Conservation (phyloP, 2,329 filamentous ascomycete species). For the Aureobasidium sp. region DNA sequence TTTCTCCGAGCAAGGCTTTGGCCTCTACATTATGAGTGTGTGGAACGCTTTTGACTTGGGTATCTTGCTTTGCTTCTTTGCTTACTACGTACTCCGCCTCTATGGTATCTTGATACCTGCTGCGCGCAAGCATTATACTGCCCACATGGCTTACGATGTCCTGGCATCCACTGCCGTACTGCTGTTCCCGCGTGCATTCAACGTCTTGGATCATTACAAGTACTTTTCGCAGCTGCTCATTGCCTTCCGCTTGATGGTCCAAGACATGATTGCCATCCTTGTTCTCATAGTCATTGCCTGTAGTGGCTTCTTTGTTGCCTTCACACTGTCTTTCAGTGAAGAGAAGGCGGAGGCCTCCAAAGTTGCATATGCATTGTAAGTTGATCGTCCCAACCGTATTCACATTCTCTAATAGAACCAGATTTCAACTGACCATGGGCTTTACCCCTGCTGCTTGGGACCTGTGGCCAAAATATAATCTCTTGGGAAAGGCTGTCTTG, state of each 20-base stretch:
- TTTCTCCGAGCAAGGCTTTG: slow-evolving; percentile 94
- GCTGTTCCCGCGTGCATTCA: slow-evolving; percentile 84
- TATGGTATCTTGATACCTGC: slow-evolving; percentile 81
- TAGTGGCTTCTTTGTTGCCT: slow-evolving; percentile 92
- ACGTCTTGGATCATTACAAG: slow-evolving; percentile 85
- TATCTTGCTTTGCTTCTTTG: slow-evolving; percentile 74
- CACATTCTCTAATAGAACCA: not conserved
- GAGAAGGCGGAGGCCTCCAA: slow-evolving; percentile 60
- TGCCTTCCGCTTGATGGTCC: slow-evolving; percentile 87
- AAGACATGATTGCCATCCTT: slow-evolving; percentile 78
- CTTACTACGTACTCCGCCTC: slow-evolving; percentile 82
- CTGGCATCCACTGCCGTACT: slow-evolving; percentile 84
- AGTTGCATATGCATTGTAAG: slow-evolving; percentile 69
- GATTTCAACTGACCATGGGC: slow-evolving; percentile 87
- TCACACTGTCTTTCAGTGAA: slow-evolving; percentile 69
- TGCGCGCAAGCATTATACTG: slow-evolving; percentile 57
- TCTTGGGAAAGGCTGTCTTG: slow-evolving; percentile 66
- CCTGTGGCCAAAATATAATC: slow-evolving; percentile 72
- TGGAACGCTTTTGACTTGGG: slow-evolving; percentile 95
- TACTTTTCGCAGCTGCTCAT: slow-evolving; percentile 95
- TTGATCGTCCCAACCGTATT: not conserved
- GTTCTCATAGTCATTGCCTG: slow-evolving; percentile 78
- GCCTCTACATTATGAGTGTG: slow-evolving; percentile 93
- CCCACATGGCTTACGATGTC: slow-evolving; percentile 87
- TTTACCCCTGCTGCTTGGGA: slow-evolving; percentile 95